Percentiles rank a stretch among this genome's conserved stretches.
These are phyloP conservation scores for Trichoderma sp. DNA, from an alignment of 2,329 filamentous ascomycete genomes.

Conservation along the genomic window DNA sequence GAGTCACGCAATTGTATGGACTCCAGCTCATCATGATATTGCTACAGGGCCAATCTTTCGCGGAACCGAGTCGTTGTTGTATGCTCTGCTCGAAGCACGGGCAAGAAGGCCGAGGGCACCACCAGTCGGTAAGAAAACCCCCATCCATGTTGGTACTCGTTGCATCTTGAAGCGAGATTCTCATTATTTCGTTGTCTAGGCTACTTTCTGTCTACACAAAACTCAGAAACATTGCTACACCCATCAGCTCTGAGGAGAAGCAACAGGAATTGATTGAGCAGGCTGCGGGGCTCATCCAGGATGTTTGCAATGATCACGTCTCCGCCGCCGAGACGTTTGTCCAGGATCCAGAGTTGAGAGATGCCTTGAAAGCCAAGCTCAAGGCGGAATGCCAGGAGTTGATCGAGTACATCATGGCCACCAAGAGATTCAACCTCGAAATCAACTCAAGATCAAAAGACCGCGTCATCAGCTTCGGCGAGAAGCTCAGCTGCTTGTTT, in stretches of 20 bases:
- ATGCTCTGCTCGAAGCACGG: constrained; percentile 91
- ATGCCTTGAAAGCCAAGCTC: constrained; percentile 65
- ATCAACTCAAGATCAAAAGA: constrained; percentile 79
- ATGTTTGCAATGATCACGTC: constrained; percentile 81
- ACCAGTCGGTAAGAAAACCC: constrained; percentile 76
- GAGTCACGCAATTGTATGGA: background rate
- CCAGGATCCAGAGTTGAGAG: constrained; percentile 55
- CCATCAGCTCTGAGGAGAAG: constrained; percentile 53
- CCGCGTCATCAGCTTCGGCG: constrained; percentile 89
- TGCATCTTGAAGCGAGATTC: background rate
- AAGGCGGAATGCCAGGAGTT: constrained; percentile 79
- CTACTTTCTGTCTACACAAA: constrained; percentile 62
- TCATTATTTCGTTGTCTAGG: constrained; percentile 34
- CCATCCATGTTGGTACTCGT: constrained; percentile 17
- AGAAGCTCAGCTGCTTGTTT: constrained; percentile 92
- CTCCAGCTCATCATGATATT: background rate
- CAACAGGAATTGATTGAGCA: constrained; percentile 59
- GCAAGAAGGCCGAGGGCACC: constrained; percentile 91
- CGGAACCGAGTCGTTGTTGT: constrained; percentile 83
- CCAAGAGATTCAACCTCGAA: constrained; percentile 68
- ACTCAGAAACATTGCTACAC: constrained; percentile 54
- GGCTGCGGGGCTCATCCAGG: constrained; percentile 74
- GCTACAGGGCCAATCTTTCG: constrained; percentile 50
- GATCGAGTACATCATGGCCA: constrained; percentile 68
- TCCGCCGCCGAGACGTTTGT: constrained; percentile 68